Conservation (phyloP, 2,329 filamentous ascomycete species). For the Talaromyces verruculosus region DNA sequence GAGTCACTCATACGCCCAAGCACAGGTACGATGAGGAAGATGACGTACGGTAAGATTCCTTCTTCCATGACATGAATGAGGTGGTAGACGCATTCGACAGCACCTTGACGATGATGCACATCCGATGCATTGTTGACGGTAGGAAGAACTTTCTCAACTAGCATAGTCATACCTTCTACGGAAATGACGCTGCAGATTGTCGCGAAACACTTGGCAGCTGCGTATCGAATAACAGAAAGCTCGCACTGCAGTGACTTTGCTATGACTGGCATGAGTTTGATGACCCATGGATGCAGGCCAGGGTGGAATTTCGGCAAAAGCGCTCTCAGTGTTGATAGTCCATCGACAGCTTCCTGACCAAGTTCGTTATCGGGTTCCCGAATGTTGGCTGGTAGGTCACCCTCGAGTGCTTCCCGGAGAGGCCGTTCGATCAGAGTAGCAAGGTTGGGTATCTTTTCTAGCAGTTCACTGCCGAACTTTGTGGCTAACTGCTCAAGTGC, state of each 20-base stretch:
- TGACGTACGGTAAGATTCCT: constrained; percentile 91
- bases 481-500: constrained; percentile 82
- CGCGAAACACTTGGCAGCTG: constrained; percentile 94
- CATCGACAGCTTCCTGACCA: constrained; percentile 92
- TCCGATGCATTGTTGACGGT: constrained; percentile 89
- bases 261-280: constrained; percentile 79
- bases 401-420: constrained; percentile 70
- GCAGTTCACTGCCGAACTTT: constrained; percentile 73
- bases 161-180: constrained; percentile 89
- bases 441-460: constrained; percentile 82
- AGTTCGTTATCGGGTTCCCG: constrained; percentile 70
- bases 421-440: constrained; percentile 78
- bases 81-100: constrained; percentile 93
- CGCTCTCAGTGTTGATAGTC: constrained; percentile 86
- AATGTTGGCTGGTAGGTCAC: constrained; percentile 69
- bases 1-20: constrained; percentile 98
- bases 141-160: constrained; percentile 89
- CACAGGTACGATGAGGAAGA: constrained; percentile 97
- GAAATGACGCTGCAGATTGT: constrained; percentile 97
- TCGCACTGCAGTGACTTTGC: constrained; percentile 84
- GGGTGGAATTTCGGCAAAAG: constrained; percentile 84
- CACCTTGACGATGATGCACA: constrained; percentile 84
- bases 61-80: constrained; percentile 98
- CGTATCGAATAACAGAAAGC: constrained; percentile 90
- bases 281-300: constrained; percentile 74